Evolutionary conservation across 352 stramenopile species (phyloP), one percentile per base, ranked within the genome.

Genomic region (Globisporangium echinulatum): DNA sequence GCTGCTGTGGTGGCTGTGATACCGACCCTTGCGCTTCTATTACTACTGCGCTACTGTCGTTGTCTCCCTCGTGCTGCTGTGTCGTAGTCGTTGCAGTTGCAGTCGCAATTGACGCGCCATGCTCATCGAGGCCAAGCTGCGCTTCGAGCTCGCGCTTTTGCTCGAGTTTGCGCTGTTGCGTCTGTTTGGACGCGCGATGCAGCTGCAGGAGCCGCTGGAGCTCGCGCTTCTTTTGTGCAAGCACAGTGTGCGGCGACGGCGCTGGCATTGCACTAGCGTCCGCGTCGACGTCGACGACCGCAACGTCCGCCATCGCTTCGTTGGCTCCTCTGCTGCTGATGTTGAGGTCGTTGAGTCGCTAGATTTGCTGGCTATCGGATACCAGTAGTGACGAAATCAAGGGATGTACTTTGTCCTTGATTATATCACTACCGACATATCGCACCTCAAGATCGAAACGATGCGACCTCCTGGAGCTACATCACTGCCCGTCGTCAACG

Each of bases 121-220:
- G 14, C 17, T 50, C 53, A 8, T 51, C 33, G 15, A 42, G 43
- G 17, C n/a, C 52, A 25, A 67, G 37, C 42, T 52, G 43, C 14
- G 25, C n/a, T 42, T 62, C 38, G 25, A 70, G 50, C 37, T 58
- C 47, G 25, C 43, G 42, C 40, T 67, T 51, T 25, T 66, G 68
- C 58, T 54, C 42, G 13, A 79, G 39, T 10, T 43, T 37, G n/a
- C 70, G 62, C 17, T 74, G 56, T 7, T 72, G 63, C 57, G 59
- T 72, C 8, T 44, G 25, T 47, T 69, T 59, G 62, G 70, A 82
- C 17, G 42, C 47, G 43, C 70, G 33, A 33, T 60, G 53, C 49
- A 65, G 66, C 49, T 69, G 36, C 25, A 61, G 49, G 4, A 68
- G 44, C 33, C 42, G 67, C 44, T 66, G 52, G 15, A 38, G 39